phyloP scores from a whole-genome alignment of 2,329 filamentous ascomycete genomes.

The Trichophyton simii region DNA sequence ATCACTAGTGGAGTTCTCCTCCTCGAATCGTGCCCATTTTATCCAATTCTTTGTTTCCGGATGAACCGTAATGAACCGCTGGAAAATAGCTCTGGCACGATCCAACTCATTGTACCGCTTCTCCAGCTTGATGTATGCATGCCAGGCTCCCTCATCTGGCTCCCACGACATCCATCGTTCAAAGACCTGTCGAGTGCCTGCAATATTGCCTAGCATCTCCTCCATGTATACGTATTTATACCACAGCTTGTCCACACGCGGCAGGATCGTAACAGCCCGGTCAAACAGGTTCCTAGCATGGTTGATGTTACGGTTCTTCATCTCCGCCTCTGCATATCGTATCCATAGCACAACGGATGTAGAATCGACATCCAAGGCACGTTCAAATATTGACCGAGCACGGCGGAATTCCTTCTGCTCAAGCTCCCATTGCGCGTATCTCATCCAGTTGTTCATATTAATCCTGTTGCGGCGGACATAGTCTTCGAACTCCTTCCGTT shows the following conservation, averaged over 20 bases:
- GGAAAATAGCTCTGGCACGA: conserved; percentile 76
- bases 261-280: conserved; percentile 82
- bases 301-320: conserved; percentile 91
- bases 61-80: conserved; percentile 81
- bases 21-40: conserved; percentile 95
- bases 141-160: conserved; percentile 90
- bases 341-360: conserved; percentile 83
- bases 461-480: conserved; percentile 90
- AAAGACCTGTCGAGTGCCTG: conserved; percentile 84
- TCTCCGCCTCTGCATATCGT: conserved; percentile 88
- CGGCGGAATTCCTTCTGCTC: conserved; percentile 95
- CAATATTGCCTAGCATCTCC: conserved; percentile 89
- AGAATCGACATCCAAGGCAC: conserved; percentile 80
- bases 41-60: conserved; percentile 96
- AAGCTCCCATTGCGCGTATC: conserved; percentile 92
- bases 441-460: conserved; percentile 98
- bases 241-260: conserved; percentile 91
- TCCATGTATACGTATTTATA: conserved; percentile 99
- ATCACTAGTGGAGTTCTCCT: conserved; percentile 86
- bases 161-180: conserved; percentile 99
- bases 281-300: conserved; percentile 91
- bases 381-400: conserved; percentile 84
- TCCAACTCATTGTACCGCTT: conserved; percentile 90
- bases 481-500: conserved; percentile 93
- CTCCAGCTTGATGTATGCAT: conserved; percentile 91